Evolutionary conservation across 2,329 filamentous ascomycete genomes (phyloP), one percentile per base, ranked within the genome.

Genomic region (Monilinia aucupariae): DNA sequence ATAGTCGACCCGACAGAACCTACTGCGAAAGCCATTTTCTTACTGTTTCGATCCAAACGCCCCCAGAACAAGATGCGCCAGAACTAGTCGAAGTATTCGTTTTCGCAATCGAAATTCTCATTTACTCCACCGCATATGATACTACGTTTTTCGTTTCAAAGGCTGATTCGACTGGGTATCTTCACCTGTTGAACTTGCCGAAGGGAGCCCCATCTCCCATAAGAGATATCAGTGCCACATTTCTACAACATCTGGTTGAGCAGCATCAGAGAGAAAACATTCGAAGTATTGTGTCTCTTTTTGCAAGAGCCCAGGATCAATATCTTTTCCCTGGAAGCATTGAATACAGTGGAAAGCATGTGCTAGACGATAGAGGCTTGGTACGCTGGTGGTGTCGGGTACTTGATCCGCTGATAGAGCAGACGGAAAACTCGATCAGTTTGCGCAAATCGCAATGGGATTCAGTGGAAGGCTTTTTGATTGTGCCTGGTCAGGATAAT

Each of bases 321-420:
- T 99, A 99, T 70, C 82, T 99, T 17, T 99, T 97, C 73, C 92
- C 94, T 0, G 91, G 91, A 0, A 97, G 93, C 71, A 85, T 92
- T 47, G 87, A 96, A 65, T 93, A 97, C 74, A 76, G 77, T 22
- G 84, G 84, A 2, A 99, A 99, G 74, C 94, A 99, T 77, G 88
- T 99, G 0, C 79, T 97, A 10, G 91, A 96, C 70, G 94, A 99
- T 71, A 82, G 92, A 39, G 91, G 90, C 0, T 79, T 99, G 59
- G 90, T 99, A 25, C 91, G 88, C 71, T 99, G 94, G 94, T 99
- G 94, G 94, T 96, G 92, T 72, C 87, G 85, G 20, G 90, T 93
- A 13, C 77, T 97, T 15, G 88, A 97, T 71, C 89, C 90, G 0
- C 79, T 97, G 71, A 73, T 80, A 74, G 67, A 76, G 72, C 68